These are phyloP conservation scores for Calonectria honghensis DNA, from an alignment of 2,329 filamentous ascomycete genomes.

Conservation along the genomic window DNA sequence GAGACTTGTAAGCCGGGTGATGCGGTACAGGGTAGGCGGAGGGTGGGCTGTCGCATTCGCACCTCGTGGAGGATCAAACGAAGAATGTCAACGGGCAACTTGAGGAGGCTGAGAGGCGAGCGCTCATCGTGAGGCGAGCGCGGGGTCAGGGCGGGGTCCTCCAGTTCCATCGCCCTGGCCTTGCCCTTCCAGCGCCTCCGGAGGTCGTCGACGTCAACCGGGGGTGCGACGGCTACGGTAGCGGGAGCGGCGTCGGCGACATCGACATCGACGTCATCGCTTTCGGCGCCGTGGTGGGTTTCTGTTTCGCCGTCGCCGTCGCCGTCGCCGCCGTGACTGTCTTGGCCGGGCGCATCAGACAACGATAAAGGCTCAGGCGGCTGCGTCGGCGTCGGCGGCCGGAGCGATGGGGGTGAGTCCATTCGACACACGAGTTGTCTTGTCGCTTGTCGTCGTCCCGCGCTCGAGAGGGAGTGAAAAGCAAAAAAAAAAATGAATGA, in stretches of 20 bases:
- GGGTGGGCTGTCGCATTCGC: conserved; percentile 10
- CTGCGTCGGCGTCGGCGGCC: conserved; percentile 26
- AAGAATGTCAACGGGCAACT: conserved; percentile 42
- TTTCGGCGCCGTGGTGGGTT: conserved; percentile 18
- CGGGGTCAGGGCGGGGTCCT: background rate
- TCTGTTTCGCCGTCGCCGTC: background rate
- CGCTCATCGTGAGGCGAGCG: background rate
- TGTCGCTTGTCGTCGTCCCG: conserved; percentile 6
- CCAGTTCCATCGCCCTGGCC: conserved; percentile 21
- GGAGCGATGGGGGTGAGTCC: conserved; percentile 36
- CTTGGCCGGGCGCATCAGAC: conserved; percentile 16
- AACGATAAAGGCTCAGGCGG: conserved; percentile 3
- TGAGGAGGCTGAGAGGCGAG: conserved; percentile 38
- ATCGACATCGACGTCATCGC: conserved; percentile 22
- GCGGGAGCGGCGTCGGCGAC: conserved; percentile 20
- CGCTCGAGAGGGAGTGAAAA: conserved; percentile 7
- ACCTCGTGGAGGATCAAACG: conserved; percentile 44
- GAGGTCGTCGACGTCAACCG: conserved; percentile 33
- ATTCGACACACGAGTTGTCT: conserved; percentile 16
- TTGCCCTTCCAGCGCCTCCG: conserved; percentile 41
- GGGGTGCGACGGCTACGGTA: conserved; percentile 21
- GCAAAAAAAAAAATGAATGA: conserved; percentile 5
- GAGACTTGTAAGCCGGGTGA: conserved; percentile 21
- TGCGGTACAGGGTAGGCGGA: conserved; percentile 27
- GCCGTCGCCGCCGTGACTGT: conserved; percentile 9